Evolutionary conservation across 2,329 filamentous ascomycete genomes (phyloP).

Genomic region (Lanzia echinophila): DNA sequence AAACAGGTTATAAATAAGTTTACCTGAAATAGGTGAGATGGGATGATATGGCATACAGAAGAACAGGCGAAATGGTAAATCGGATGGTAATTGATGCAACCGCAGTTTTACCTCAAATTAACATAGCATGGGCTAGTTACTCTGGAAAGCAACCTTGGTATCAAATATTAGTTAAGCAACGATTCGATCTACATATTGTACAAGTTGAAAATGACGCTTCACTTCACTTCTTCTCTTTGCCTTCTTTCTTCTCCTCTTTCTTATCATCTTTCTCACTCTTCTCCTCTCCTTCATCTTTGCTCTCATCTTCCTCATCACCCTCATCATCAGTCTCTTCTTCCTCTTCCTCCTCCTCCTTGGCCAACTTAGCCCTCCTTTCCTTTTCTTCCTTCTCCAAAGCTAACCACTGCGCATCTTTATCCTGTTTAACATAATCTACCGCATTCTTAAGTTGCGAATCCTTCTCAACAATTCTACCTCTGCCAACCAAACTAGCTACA

Average conservation of each 20-base stretch:
- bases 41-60: too few relatives aligned
- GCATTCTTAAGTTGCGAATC: slow-evolving; percentile 27
- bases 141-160: not conserved
- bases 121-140: not conserved
- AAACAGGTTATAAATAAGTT: too few relatives aligned
- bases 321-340: slow-evolving; percentile 21
- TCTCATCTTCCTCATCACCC: slow-evolving; percentile 37
- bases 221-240: not conserved
- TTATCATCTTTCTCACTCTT: not conserved
- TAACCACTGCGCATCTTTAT: slow-evolving; percentile 25
- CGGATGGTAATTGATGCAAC: too few relatives aligned
- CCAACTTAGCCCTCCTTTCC: slow-evolving; percentile 17
- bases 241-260: not conserved
- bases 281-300: not conserved
- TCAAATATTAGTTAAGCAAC: not conserved
- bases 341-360: slow-evolving; percentile 15
- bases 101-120: too few relatives aligned
- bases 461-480: slow-evolving; percentile 51
- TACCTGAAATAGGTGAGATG: too few relatives aligned
- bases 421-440: slow-evolving; percentile 24
- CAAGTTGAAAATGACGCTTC: not conserved
- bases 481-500: slow-evolving; percentile 71
- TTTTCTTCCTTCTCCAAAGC: slow-evolving; percentile 27
- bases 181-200: not conserved
- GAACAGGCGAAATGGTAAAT: too few relatives aligned